phyloP scores from a whole-genome alignment of 176 grass and related monocot species.

The Cymbopogon citratus region DNA sequence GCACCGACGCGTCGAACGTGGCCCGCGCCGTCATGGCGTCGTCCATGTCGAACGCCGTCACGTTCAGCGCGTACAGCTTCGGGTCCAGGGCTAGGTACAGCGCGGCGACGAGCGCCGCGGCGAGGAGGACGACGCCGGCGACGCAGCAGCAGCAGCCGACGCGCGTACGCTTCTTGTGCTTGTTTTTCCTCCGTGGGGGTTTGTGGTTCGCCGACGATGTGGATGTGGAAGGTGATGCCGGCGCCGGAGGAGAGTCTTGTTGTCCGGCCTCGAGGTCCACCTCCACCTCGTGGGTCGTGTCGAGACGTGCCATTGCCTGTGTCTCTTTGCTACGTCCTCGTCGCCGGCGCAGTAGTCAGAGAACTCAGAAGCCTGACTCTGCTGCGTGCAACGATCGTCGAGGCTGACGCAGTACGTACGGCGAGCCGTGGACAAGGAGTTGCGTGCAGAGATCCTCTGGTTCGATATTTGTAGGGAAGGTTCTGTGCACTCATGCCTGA shows the following conservation, averaged over 20 bases:
- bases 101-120: neutral
- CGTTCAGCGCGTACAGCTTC: slow-evolving; percentile 29
- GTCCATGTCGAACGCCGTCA: slow-evolving; percentile 27
- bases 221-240: neutral
- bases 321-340: neutral
- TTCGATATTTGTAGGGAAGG: too few relatives aligned
- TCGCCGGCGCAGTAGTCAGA: neutral
- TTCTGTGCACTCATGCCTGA: too few relatives aligned
- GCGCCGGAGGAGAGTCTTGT: neutral
- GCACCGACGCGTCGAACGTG: slow-evolving; percentile 29
- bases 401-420: too few relatives aligned
- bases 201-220: neutral
- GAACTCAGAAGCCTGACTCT: too few relatives aligned
- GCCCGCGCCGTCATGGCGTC: slow-evolving; percentile 25
- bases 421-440: too few relatives aligned
- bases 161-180: neutral
- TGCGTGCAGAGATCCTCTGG: too few relatives aligned
- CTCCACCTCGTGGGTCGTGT: slow-evolving; percentile 11
- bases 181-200: too few relatives aligned
- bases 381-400: too few relatives aligned
- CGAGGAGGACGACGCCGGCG: neutral
- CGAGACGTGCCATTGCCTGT: neutral
- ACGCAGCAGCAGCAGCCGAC: neutral
- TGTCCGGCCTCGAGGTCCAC: slow-evolving; percentile 30
- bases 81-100: slow-evolving; percentile 38